These are phyloP conservation scores for Leccinum variicolor DNA, from an alignment of 768 basidiomycete genomes.

Conservation along the genomic window DNA sequence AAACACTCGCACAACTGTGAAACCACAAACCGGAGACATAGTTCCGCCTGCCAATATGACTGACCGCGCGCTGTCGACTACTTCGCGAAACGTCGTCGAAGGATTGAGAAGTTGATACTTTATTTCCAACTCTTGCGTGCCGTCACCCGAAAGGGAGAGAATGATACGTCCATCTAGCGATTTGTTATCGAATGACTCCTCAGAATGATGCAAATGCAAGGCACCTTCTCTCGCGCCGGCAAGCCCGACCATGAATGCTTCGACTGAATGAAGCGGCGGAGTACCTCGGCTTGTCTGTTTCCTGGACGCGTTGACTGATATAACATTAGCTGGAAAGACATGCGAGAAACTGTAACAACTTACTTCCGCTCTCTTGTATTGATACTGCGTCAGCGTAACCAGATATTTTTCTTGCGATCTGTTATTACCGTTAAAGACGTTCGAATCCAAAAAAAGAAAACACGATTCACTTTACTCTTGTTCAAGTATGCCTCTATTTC, in stretches of 20 bases:
- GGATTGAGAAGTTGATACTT: conserved; percentile 95
- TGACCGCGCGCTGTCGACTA: conserved; percentile 74
- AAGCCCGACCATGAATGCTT: conserved; percentile 76
- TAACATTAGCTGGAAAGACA: neutral
- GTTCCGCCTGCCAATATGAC: conserved; percentile 96
- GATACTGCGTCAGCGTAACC: conserved; percentile 70
- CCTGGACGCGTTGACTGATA: conserved; percentile 6
- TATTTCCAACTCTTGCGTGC: conserved; percentile 51
- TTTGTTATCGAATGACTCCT: neutral
- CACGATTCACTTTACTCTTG: conserved; percentile 76
- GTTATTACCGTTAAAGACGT: neutral
- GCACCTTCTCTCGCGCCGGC: conserved; percentile 73
- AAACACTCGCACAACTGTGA: neutral
- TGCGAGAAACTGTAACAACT: neutral
- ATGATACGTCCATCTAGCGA: conserved; percentile 73
- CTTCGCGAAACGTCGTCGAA: conserved; percentile 78
- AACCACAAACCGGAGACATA: conserved; percentile 87
- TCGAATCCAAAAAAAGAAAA: neutral
- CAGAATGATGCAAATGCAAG: neutral
- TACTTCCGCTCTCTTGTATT: conserved; percentile 37
- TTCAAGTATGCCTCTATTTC: conserved; percentile 80
- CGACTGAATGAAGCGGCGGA: conserved; percentile 77
- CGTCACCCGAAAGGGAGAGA: conserved; percentile 42
- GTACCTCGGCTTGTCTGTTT: conserved; percentile 39
- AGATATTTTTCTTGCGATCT: conserved; percentile 81